Evolutionary conservation across 2,329 filamentous ascomycete species (phyloP).

Genomic region (Helminthosporium solani): DNA sequence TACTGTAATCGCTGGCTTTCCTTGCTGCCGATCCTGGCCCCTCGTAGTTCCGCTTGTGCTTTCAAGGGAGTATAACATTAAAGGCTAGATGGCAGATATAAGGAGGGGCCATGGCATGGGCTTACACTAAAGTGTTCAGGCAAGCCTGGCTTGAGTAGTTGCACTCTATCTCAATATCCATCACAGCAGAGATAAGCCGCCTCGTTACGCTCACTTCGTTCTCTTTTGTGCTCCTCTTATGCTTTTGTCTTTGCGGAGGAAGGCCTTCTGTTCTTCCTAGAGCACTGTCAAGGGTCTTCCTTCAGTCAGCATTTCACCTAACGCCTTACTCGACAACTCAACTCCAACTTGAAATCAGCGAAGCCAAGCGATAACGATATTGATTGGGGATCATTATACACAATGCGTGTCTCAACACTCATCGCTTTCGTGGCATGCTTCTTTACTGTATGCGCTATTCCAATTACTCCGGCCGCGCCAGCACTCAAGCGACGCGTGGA

Average conservation of each 20-base stretch:
- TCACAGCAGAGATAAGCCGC: constrained; percentile 5
- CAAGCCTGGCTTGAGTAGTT: constrained; percentile 11
- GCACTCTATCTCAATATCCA: constrained; percentile 6
- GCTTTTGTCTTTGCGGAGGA: constrained; percentile 14
- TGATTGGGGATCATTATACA: no score
- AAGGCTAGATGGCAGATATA: constrained; percentile 6
- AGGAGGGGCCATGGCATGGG: constrained; percentile 1
- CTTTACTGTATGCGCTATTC: constrained; percentile 28
- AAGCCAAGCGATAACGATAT: constrained; percentile 5
- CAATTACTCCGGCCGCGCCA: constrained; percentile 40
- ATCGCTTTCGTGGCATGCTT: constrained; percentile 28
- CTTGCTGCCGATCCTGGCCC: constrained; percentile 33
- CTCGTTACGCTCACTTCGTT: constrained; percentile 6
- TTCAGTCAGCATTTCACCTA: constrained; percentile 1
- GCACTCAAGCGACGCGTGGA: constrained; percentile 34
- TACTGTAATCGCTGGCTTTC: no score
- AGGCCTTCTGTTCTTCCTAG: constrained; percentile 13
- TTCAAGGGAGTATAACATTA: constrained; percentile 16
- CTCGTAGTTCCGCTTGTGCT: constrained; percentile 20
- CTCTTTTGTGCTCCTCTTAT: constrained; percentile 4
- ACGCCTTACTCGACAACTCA: constrained; percentile 1
- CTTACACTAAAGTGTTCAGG: constrained; percentile 1
- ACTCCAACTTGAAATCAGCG: constrained; percentile 5
- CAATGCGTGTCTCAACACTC: constrained; percentile 31
- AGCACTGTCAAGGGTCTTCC: constrained; percentile 8